These are phyloP conservation scores for Leptosphaerulina australis DNA, from an alignment of 2,329 filamentous ascomycete species.

Conservation along the genomic window DNA sequence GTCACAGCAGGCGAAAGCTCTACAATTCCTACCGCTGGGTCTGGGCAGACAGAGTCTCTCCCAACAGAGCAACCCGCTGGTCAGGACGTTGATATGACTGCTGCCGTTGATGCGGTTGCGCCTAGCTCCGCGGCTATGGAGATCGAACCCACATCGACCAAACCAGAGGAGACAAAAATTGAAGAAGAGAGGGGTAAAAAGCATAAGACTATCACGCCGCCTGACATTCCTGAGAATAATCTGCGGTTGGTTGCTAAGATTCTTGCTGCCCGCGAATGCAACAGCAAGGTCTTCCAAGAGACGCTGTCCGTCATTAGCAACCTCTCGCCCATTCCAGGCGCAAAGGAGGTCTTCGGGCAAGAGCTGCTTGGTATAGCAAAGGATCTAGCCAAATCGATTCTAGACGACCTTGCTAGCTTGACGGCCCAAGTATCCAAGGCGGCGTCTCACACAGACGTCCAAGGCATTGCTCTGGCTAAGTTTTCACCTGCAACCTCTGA, in stretches of 20 bases:
- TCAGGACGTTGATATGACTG: conserved; percentile 47
- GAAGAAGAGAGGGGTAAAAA: conserved; percentile 55
- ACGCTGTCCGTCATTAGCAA: conserved; percentile 99
- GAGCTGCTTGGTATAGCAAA: conserved; percentile 90
- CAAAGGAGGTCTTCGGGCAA: conserved; percentile 88
- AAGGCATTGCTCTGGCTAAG: conserved; percentile 89
- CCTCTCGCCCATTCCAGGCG: conserved; percentile 87
- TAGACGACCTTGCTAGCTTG: conserved; percentile 82
- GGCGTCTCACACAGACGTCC: conserved; percentile 88
- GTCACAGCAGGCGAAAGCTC: conserved; percentile 16
- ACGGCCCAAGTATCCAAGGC: conserved; percentile 86
- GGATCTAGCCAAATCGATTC: conserved; percentile 80
- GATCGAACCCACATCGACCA: conserved; percentile 30
- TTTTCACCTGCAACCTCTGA: conserved; percentile 96
- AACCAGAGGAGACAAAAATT: conserved; percentile 45
- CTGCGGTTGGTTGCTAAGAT: conserved; percentile 95
- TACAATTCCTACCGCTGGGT: conserved; percentile 28
- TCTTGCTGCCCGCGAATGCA: conserved; percentile 93
- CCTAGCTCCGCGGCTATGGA: conserved; percentile 11
- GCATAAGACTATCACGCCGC: conserved; percentile 72
- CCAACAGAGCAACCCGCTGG: conserved; percentile 9
- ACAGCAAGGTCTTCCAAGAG: conserved; percentile 96
- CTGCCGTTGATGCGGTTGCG: conserved; percentile 44
- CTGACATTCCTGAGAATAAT: conserved; percentile 85
- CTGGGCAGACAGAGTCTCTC: conserved; percentile 14